Evolutionary conservation across 2,329 filamentous ascomycete species (phyloP).

Genomic region (Meredithiella fracta): DNA sequence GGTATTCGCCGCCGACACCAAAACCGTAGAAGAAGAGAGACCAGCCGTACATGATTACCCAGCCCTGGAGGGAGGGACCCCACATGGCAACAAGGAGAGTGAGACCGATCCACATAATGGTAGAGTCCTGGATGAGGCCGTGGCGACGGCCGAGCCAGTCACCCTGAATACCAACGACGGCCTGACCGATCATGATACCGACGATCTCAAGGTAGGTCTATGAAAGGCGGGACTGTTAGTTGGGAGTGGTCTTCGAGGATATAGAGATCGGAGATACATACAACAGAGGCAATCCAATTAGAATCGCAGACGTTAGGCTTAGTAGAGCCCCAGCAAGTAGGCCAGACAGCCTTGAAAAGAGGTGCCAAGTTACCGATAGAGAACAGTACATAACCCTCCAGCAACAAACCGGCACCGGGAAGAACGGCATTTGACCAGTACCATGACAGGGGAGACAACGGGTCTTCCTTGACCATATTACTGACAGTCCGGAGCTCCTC

Average conservation of each 20-base stretch:
- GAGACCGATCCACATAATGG: conserved; percentile 85
- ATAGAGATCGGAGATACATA: conserved; percentile 3
- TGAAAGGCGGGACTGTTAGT: conserved; percentile 1
- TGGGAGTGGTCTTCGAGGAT: not conserved
- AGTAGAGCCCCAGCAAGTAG: conserved; percentile 54
- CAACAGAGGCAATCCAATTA: conserved; percentile 66
- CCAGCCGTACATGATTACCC: conserved; percentile 95
- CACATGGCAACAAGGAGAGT: conserved; percentile 83
- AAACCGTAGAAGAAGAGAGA: conserved; percentile 65
- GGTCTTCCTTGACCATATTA: conserved; percentile 71
- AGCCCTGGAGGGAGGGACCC: conserved; percentile 74
- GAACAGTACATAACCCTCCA: conserved; percentile 93
- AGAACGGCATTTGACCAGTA: conserved; percentile 86
- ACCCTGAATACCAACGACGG: conserved; percentile 59
- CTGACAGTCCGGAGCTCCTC: conserved; percentile 53
- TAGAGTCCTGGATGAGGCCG: conserved; percentile 87
- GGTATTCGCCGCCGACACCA: conserved; percentile 73
- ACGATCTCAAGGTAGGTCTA: conserved; percentile 74
- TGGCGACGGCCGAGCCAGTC: conserved; percentile 78
- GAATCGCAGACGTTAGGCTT: conserved; percentile 43
- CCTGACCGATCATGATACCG: conserved; percentile 89
- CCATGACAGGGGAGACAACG: conserved; percentile 65
- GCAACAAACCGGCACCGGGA: conserved; percentile 75
- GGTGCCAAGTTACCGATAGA: conserved; percentile 87
- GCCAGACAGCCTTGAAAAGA: conserved; percentile 61